phyloP scores from a whole-genome alignment of 305 asterid genomes.

The Solanum hybrid region DNA sequence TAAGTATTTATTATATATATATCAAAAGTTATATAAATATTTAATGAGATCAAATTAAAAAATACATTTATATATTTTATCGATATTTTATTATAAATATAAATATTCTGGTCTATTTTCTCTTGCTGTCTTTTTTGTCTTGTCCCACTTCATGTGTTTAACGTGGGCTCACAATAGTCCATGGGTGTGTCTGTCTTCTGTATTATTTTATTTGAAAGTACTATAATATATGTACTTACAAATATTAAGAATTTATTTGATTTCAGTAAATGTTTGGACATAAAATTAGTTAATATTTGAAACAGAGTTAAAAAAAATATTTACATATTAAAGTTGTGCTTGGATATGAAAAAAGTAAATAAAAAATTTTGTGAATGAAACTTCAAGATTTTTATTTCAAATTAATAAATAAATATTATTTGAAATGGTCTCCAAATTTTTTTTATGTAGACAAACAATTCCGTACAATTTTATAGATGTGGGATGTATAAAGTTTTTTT shows the following conservation, averaged over 20 bases:
- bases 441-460: neutral
- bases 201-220: neutral
- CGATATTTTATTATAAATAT: neutral
- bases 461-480: fast-evolving
- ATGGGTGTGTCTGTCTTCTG: neutral
- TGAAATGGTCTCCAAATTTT: neutral
- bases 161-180: neutral
- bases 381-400: neutral
- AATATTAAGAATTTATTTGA: neutral
- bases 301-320: neutral
- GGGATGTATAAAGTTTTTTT: neutral
- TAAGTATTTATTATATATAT: too few species aligned
- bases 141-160: neutral
- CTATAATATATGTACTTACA: neutral
- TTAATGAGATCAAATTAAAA: too few species aligned
- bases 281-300: neutral
- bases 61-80: too few species aligned
- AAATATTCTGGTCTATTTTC: neutral
- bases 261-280: neutral
- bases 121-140: neutral
- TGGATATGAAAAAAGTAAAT: neutral
- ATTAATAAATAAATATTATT: too few species aligned
- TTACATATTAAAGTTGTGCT: neutral
- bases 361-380: too few species aligned
- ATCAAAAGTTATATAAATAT: too few species aligned